These are phyloP conservation scores for Clarireedia monteithiana DNA, from an alignment of 2,329 filamentous ascomycete species.

Conservation along the genomic window DNA sequence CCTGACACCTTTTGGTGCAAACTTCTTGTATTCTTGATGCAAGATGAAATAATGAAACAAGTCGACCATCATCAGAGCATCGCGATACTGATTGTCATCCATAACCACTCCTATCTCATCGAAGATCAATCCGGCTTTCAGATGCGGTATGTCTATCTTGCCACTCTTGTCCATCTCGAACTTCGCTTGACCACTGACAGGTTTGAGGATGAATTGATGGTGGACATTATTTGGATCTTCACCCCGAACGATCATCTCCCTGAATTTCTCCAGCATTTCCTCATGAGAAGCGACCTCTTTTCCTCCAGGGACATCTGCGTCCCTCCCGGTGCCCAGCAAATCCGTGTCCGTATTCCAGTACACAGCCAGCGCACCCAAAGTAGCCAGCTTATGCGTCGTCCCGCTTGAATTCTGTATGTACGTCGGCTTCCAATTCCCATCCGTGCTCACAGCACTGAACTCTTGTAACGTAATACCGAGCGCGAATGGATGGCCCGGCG, in stretches of 20 bases:
- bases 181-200: conserved; percentile 90
- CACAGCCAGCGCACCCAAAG: conserved; percentile 77
- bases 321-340: conserved; percentile 74
- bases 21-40: conserved; percentile 92
- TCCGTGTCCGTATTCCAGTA: conserved; percentile 98
- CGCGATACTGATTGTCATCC: conserved; percentile 94
- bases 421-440: conserved; percentile 88
- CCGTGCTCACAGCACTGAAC: conserved; percentile 94
- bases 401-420: conserved; percentile 83
- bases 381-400: conserved; percentile 89
- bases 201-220: conserved; percentile 93
- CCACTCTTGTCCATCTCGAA: conserved; percentile 93
- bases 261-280: conserved; percentile 71
- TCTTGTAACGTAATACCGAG: conserved; percentile 88
- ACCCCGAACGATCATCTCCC: conserved; percentile 67
- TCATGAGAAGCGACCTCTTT: conserved; percentile 60
- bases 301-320: conserved; percentile 50
- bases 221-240: conserved; percentile 45
- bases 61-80: conserved; percentile 96
- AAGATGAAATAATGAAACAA: conserved; percentile 97
- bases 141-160: conserved; percentile 67
- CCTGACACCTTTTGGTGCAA: conserved; percentile 72
- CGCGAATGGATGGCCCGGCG: conserved; percentile 90
- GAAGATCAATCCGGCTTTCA: conserved; percentile 86
- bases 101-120: conserved; percentile 98